Evolutionary conservation across 441 rosid genomes (phyloP), one percentile per base, ranked within the genome.

Genomic region (Corymbia calophylla): DNA sequence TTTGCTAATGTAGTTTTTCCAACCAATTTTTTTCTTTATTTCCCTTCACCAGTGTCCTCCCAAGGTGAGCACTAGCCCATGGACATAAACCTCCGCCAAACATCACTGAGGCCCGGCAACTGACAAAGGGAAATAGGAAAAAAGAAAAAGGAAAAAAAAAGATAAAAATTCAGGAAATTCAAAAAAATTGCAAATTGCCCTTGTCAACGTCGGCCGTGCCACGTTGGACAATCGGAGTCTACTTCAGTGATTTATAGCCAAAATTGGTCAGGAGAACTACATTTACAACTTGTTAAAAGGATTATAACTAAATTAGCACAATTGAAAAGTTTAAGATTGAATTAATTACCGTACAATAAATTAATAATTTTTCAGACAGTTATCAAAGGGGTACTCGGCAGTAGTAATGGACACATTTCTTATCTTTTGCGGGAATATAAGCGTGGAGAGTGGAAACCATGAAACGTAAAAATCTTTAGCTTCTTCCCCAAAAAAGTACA

Each of bases 141-240:
- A 68, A 32, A 4, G 21, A 16, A 16, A 16, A 31, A 31, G 18
- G 16, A 31, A 31, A 8, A 66, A 31, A 66, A 60, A 12, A 13
- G 27, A 62, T 3, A n/a, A 64, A 62, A 5, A 14, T 13, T 64
- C 8, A 5, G 0, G 15, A 15, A 15, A n/a, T n/a, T 8, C n/a
- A 66, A 31, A 66, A 31, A 17, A 31, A 16, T 8, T 62, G 7
- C 70, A 62, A 62, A 29, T 62, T 29, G 18, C 29, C n/a, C 17
- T 13, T 9, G 3, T 13, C 0, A 53, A 2, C 0, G 0, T 14
- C 70, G 6, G 1, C 2, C 0, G 14, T 6, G 66, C 2, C 6
- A 6, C 17, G 0, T 5, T 15, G n/a, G 73, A 66, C 9, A 31
- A 17, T 0, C 1, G 1, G 0, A 32, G 0, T 32, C 14, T 3